A percentile compares a stretch with the other conserved stretches of the same genome.
phyloP scores from a whole-genome alignment of 1,284 basidiomycete genomes.

The Trichosporon sp. region DNA sequence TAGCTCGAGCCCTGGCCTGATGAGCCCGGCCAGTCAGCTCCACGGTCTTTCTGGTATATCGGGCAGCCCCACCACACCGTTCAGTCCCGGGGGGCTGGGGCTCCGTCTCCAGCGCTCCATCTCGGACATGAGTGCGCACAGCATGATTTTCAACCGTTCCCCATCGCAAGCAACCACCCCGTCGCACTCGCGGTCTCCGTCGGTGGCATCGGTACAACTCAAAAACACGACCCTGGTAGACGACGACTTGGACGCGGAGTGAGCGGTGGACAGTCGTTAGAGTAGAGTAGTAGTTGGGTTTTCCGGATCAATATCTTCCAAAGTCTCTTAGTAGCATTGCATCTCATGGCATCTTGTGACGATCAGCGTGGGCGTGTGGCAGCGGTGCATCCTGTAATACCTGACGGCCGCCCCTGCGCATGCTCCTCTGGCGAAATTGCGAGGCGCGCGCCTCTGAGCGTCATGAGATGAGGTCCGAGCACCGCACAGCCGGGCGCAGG shows the following conservation, averaged over 20 bases:
- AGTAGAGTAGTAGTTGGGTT: not conserved
- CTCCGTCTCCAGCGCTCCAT: conserved; percentile 1
- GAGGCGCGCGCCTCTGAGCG: not conserved
- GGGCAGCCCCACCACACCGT: not conserved
- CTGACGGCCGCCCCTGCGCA: not conserved
- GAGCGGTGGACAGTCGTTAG: not conserved
- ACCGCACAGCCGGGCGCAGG: not conserved
- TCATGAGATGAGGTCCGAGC: not conserved
- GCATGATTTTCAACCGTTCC: not conserved
- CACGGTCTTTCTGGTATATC: conserved; percentile 3
- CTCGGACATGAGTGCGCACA: not conserved
- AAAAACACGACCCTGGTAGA: conserved; percentile 1
- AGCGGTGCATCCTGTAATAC: not conserved
- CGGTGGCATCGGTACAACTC: not conserved
- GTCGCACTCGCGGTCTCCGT: not conserved
- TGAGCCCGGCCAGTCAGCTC: conserved; percentile 2
- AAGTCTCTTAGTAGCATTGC: conserved; percentile 1
- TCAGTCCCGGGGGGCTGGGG: not conserved
- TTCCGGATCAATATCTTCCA: conserved; percentile 3
- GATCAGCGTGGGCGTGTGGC: not conserved
- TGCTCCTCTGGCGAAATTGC: not conserved
- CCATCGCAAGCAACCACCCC: conserved; percentile 1
- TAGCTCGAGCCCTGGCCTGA: conserved; percentile 5
- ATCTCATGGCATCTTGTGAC: conserved; percentile 6
- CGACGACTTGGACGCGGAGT: not conserved